Conservation (phyloP, 495 filamentous ascomycete genomes). For the Tuber borchii region DNA sequence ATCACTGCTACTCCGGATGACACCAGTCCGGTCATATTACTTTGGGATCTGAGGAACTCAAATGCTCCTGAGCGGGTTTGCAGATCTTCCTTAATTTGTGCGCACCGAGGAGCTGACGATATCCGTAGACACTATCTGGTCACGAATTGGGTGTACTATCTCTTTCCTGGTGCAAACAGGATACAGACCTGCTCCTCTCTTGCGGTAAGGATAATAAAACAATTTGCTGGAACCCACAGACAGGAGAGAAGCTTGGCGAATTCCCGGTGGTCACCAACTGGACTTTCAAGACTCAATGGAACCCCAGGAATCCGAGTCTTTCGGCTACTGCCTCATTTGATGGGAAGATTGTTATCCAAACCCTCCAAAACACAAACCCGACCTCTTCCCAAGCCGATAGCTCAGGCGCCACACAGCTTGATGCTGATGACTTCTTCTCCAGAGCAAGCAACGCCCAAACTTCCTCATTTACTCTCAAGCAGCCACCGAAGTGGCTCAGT, state of each 20-base stretch:
- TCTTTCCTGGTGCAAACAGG: conserved; percentile 90
- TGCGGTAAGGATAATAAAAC: conserved; percentile 96
- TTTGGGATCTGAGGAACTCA: conserved; percentile 95
- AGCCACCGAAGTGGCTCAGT: conserved; percentile 86
- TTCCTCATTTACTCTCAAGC: conserved; percentile 73
- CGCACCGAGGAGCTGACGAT: conserved; percentile 8
- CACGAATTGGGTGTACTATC: conserved; percentile 92
- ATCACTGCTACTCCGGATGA: conserved; percentile 89
- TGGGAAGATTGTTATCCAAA: conserved; percentile 86
- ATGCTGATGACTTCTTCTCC: conserved; percentile 95
- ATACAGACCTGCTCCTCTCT: conserved; percentile 82
- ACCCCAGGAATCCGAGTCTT: conserved; percentile 83
- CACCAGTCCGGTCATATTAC: conserved; percentile 74
- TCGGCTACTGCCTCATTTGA: conserved; percentile 95
- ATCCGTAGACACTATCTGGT: conserved; percentile 60
- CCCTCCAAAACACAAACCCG: conserved; percentile 78
- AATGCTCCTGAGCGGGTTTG: conserved; percentile 76
- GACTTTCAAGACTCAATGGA: conserved; percentile 94
- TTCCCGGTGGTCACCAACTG: conserved; percentile 97
- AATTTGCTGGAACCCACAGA: conserved; percentile 92
- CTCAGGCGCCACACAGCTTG: conserved; percentile 47
- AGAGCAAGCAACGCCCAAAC: conserved; percentile 88
- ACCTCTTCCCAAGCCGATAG: conserved; percentile 52
- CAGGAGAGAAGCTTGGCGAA: conserved; percentile 76
- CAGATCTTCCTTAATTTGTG: conserved; percentile 36